These are phyloP conservation scores for Aspergillus pseudoglaucus DNA, from an alignment of 2,329 filamentous ascomycete species.

Conservation along the genomic window DNA sequence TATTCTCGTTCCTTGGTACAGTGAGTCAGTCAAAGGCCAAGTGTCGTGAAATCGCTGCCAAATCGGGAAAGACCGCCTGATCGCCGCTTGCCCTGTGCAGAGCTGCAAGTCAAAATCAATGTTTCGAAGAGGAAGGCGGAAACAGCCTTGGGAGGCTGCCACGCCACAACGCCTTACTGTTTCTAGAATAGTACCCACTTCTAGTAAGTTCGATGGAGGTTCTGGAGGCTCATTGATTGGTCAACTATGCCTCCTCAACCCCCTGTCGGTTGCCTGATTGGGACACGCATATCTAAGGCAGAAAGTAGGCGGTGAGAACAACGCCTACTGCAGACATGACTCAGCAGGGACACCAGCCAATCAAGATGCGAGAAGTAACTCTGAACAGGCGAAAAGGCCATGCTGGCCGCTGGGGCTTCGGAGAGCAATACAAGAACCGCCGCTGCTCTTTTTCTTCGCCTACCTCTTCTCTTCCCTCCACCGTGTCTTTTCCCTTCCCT, in stretches of 20 bases:
- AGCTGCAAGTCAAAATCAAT: no score
- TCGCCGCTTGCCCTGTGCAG: background rate
- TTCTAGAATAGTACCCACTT: slow-evolving; percentile 7
- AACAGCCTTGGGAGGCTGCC: no score
- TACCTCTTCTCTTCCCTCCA: slow-evolving; percentile 12
- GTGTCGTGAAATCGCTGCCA: background rate
- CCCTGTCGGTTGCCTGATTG: no score
- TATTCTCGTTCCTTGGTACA: no score
- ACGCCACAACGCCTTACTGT: no score
- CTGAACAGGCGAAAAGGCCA: slow-evolving; percentile 38
- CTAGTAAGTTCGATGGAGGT: slow-evolving; percentile 27
- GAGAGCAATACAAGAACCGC: slow-evolving; percentile 27
- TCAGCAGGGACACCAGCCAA: slow-evolving; percentile 28
- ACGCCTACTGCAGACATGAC: slow-evolving; percentile 28
- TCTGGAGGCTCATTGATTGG: background rate
- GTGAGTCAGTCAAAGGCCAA: background rate
- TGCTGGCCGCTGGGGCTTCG: slow-evolving; percentile 32
- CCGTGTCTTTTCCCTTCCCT: slow-evolving; percentile 14
- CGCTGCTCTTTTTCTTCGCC: slow-evolving; percentile 12
- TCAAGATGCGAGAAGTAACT: slow-evolving; percentile 33
- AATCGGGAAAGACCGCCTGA: slow-evolving; percentile 2
- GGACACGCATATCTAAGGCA: slow-evolving; percentile 3
- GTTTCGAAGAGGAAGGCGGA: no score
- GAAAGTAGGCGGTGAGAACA: slow-evolving; percentile 18
- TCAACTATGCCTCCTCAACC: background rate